These are phyloP conservation scores for Penicillium palitans DNA, from an alignment of 2,329 filamentous ascomycete species.

Conservation along the genomic window DNA sequence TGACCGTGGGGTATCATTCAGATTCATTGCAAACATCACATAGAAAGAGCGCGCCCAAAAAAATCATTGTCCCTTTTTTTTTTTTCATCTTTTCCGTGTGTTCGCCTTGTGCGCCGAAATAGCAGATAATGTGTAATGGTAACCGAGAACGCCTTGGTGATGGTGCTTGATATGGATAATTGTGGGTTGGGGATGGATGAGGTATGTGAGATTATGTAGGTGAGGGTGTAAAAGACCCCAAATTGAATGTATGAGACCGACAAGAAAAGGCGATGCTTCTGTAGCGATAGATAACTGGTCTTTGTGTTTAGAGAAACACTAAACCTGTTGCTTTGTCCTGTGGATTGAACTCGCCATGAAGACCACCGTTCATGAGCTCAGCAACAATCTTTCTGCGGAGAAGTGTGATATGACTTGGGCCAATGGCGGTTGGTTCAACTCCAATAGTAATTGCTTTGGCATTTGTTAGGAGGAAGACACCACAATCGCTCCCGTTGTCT, in stretches of 20 bases:
- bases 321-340: slow-evolving; percentile 17
- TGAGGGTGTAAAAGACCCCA: background rate
- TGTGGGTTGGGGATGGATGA: background rate
- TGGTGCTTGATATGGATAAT: background rate
- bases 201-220: slow-evolving; percentile 1
- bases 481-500: slow-evolving; percentile 51
- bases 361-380: slow-evolving; percentile 48
- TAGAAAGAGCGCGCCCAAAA: slow-evolving; percentile 2
- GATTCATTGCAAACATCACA: slow-evolving; percentile 22
- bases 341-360: slow-evolving; percentile 46
- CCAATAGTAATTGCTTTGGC: slow-evolving; percentile 50
- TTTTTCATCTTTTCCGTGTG: slow-evolving; percentile 7
- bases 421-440: slow-evolving; percentile 46
- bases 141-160: slow-evolving; percentile 7
- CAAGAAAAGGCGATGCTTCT: background rate
- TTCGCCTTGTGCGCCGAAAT: slow-evolving; percentile 20
- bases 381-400: slow-evolving; percentile 50
- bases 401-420: slow-evolving; percentile 40
- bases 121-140: slow-evolving; percentile 4
- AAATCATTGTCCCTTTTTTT: slow-evolving; percentile 1
- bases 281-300: background rate
- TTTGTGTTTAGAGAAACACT: slow-evolving; percentile 24
- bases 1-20: slow-evolving; percentile 26
- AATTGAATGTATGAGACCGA: background rate
- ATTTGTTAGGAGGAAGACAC: slow-evolving; percentile 52